A percentile compares a stretch with the other conserved stretches of the same genome.
Evolutionary conservation across 768 basidiomycete genomes (phyloP).

Genomic region (Boletus coccyginus): DNA sequence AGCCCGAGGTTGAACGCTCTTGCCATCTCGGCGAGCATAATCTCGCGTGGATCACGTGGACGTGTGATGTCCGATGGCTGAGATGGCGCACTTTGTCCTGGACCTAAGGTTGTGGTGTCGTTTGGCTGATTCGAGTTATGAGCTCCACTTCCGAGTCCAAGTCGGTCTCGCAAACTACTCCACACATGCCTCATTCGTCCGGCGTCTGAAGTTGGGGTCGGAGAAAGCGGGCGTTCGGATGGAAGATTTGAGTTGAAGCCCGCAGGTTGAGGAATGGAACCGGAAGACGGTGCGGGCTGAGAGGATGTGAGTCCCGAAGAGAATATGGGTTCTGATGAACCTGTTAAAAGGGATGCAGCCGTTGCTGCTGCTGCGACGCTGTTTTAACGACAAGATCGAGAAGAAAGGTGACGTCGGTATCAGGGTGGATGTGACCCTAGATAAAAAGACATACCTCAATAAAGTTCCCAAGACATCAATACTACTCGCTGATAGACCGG

Average conservation of each 20-base stretch:
- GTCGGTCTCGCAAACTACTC: conserved; percentile 65
- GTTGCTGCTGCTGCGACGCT: conserved; percentile 93
- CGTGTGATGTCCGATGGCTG: conserved; percentile 11
- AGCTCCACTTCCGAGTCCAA: conserved; percentile 45
- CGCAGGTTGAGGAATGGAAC: conserved; percentile 10
- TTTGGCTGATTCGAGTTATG: conserved; percentile 13
- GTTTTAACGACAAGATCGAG: conserved; percentile 2
- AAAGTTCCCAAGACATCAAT: conserved; percentile 83
- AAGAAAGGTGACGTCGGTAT: background rate
- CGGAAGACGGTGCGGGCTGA: conserved; percentile 14
- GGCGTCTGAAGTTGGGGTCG: conserved; percentile 40
- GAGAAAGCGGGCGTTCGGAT: conserved; percentile 36
- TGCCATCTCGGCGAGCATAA: conserved; percentile 80
- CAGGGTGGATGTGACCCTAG: background rate
- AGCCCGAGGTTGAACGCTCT: conserved; percentile 75
- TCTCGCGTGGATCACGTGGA: conserved; percentile 53
- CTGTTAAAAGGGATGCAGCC: conserved; percentile 78
- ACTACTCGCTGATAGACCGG: conserved; percentile 63
- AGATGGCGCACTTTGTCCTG: conserved; percentile 6
- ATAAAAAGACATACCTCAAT: conserved; percentile 52
- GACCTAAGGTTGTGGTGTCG: conserved; percentile 3
- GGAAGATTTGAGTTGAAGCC: conserved; percentile 14
- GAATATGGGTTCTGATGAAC: conserved; percentile 63
- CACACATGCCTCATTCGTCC: conserved; percentile 61
- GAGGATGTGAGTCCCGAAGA: conserved; percentile 51